Conservation (phyloP, 2,329 filamentous ascomycete genomes). For the Exophiala phaeomuriformis region DNA sequence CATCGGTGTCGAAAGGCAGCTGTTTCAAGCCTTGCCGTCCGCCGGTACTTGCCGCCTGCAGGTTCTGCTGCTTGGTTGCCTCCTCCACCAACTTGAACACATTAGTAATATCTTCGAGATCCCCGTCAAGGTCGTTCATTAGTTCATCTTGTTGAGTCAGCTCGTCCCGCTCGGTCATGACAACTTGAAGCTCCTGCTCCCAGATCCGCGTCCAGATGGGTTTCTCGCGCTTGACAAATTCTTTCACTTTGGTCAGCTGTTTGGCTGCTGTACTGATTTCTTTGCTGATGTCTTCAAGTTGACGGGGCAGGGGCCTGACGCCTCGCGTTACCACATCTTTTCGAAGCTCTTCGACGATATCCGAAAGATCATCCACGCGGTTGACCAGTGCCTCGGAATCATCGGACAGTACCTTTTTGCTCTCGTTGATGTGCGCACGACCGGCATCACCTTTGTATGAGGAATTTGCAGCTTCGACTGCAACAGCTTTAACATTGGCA, state of each 20-base stretch:
- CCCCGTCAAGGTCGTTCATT: conserved; percentile 82
- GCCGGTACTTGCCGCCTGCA: conserved; percentile 50
- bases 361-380: conserved; percentile 94
- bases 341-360: conserved; percentile 88
- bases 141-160: conserved; percentile 95
- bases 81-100: conserved; percentile 95
- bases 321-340: conserved; percentile 94
- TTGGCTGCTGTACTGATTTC: conserved; percentile 74
- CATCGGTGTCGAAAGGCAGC: conserved; percentile 43
- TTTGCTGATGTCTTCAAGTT: conserved; percentile 81
- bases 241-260: conserved; percentile 89
- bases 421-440: conserved; percentile 72
- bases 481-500: conserved; percentile 66
- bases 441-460: conserved; percentile 70
- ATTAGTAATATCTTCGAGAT: conserved; percentile 87
- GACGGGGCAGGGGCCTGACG: conserved; percentile 80
- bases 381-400: conserved; percentile 87
- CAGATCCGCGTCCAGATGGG: conserved; percentile 98
- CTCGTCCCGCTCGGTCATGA: conserved; percentile 91
- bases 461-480: conserved; percentile 63
- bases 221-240: conserved; percentile 84
- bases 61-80: conserved; percentile 89
- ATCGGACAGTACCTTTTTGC: conserved; percentile 76
- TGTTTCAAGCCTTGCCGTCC: conserved; percentile 38
- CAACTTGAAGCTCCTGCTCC: conserved; percentile 93